Conservation (phyloP, 2,329 filamentous ascomycete species). For the Dendrostoma leiphaemia region DNA sequence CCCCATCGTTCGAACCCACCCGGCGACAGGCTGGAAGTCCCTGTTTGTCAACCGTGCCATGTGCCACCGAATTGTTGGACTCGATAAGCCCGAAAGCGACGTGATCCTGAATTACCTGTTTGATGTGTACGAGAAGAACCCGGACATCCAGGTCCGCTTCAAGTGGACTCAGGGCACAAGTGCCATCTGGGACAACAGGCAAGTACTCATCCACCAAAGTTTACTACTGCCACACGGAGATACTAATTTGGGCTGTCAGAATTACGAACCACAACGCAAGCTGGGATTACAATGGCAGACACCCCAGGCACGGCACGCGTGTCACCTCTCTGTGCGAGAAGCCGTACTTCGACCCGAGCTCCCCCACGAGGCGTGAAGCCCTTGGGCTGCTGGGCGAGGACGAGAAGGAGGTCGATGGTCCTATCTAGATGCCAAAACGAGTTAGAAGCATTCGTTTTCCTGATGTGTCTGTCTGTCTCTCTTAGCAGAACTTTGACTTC, state of each 20-base stretch:
- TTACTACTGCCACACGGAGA: no score
- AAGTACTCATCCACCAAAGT: slow-evolving; percentile 19
- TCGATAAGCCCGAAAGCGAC: slow-evolving; percentile 69
- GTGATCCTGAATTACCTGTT: slow-evolving; percentile 64
- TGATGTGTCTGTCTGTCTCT: no score
- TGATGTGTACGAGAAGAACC: slow-evolving; percentile 66
- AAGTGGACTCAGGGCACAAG: slow-evolving; percentile 67
- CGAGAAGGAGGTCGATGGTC: slow-evolving; percentile 37
- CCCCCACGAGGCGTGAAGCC: slow-evolving; percentile 65
- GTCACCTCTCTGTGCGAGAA: slow-evolving; percentile 71
- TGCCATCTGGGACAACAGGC: slow-evolving; percentile 71
- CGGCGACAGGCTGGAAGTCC: slow-evolving; percentile 72
- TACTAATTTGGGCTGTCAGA: slow-evolving; percentile 29
- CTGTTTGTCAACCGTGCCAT: slow-evolving; percentile 71
- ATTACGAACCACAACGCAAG: slow-evolving; percentile 73
- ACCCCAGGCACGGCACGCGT: slow-evolving; percentile 69
- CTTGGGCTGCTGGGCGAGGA: slow-evolving; percentile 60
- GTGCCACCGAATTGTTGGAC: slow-evolving; percentile 65
- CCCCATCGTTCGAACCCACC: slow-evolving; percentile 68
- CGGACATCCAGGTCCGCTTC: slow-evolving; percentile 72
- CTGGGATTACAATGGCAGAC: slow-evolving; percentile 68
- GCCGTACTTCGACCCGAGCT: slow-evolving; percentile 63
- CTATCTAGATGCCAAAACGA: not conserved
- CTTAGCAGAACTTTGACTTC: no score
- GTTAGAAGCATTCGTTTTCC: no score